A percentile compares a stretch with the other conserved stretches of the same genome.
Conservation (phyloP, 2,329 filamentous ascomycete species). For the Eutypella sp. region DNA sequence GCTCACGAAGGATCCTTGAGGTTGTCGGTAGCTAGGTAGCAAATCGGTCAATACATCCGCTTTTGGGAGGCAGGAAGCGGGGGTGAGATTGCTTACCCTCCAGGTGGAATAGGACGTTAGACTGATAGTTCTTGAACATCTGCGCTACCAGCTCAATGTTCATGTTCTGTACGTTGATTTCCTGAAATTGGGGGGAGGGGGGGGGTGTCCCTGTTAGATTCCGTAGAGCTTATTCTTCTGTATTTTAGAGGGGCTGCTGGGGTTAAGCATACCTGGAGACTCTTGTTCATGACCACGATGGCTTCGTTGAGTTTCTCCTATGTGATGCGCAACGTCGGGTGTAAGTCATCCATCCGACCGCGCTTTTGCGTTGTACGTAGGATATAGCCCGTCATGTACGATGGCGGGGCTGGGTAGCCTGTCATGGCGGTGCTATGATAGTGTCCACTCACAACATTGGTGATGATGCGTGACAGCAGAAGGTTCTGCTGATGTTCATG, state of each 20-base stretch:
- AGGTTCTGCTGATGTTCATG: constrained; percentile 97
- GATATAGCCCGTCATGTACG: too few relatives aligned
- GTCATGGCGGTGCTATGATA: neutral
- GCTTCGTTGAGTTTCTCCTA: constrained; percentile 98
- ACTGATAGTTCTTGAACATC: constrained; percentile 99
- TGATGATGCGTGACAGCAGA: constrained; percentile 90
- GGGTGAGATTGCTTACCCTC: constrained; percentile 60
- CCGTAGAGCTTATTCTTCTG: too few relatives aligned
- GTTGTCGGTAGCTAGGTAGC: constrained; percentile 67
- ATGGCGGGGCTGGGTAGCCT: constrained; percentile 14
- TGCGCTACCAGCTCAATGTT: constrained; percentile 96
- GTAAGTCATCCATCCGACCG: constrained; percentile 5
- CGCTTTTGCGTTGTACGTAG: too few relatives aligned
- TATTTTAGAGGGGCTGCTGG: neutral
- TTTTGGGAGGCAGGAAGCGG: neutral
- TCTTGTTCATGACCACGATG: constrained; percentile 87
- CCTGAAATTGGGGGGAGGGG: too few relatives aligned
- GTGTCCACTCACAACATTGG: constrained; percentile 73
- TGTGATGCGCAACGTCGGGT: neutral
- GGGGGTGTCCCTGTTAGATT: too few relatives aligned
- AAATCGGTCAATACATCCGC: constrained; percentile 4
- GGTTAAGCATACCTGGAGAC: constrained; percentile 61
- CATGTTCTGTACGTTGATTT: constrained; percentile 99
- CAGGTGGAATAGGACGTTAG: constrained; percentile 92
- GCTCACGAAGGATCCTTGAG: constrained; percentile 68